Conservation (phyloP, 805 yeast species). For the Spathaspora passalidarum region DNA sequence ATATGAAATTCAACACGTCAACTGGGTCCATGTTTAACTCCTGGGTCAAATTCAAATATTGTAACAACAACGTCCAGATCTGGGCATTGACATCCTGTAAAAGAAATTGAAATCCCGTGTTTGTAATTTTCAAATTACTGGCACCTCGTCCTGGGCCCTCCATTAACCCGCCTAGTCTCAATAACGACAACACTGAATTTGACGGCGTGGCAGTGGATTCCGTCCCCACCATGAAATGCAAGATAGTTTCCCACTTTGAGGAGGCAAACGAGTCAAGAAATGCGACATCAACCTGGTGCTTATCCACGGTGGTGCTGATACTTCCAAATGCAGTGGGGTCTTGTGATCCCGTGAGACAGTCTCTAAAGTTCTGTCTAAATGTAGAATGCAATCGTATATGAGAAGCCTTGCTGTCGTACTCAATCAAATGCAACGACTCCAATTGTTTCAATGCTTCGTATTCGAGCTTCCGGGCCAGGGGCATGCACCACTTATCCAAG, state of each 20-base stretch:
- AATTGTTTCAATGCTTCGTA: conserved; percentile 78
- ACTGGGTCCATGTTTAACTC: conserved; percentile 90
- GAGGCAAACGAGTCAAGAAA: conserved; percentile 80
- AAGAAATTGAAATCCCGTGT: conserved; percentile 89
- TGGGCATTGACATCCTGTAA: conserved; percentile 92
- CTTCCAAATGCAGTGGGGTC: conserved; percentile 74
- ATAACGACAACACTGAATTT: conserved; percentile 72
- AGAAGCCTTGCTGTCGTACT: conserved; percentile 50
- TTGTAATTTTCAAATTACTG: conserved; percentile 66
- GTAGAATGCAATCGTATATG: conserved; percentile 61
- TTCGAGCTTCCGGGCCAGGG: conserved; percentile 54
- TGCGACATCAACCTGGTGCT: conserved; percentile 55
- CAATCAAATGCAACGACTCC: conserved; percentile 70
- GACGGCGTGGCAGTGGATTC: conserved; percentile 68
- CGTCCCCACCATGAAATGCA: conserved; percentile 98
- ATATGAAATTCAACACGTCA: conserved; percentile 89
- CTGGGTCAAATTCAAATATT: conserved; percentile 82
- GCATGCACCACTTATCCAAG: conserved; percentile 73
- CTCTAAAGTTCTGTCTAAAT: conserved; percentile 71
- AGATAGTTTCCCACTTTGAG: conserved; percentile 88
- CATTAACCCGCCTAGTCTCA: conserved; percentile 85
- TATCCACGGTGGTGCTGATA: conserved; percentile 50
- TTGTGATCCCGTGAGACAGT: conserved; percentile 80
- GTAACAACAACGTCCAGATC: conserved; percentile 87
- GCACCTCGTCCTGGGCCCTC: conserved; percentile 47